Conservation (phyloP, 306 rosid genomes). For the Purshia tridentata region DNA sequence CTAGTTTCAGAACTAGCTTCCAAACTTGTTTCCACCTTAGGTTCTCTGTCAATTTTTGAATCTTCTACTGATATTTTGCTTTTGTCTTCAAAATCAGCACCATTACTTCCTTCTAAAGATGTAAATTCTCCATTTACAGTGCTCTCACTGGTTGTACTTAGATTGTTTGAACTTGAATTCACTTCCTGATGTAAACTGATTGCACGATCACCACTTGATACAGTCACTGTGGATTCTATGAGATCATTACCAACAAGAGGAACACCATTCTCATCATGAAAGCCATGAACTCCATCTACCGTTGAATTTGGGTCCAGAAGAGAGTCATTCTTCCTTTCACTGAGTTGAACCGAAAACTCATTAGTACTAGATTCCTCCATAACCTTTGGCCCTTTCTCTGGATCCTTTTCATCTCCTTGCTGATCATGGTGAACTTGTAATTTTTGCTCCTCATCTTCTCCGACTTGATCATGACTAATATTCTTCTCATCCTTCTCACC, state of each 20-base stretch:
- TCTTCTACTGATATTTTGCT: conserved; percentile 1
- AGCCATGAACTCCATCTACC: conserved; percentile 14
- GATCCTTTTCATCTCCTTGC: neutral
- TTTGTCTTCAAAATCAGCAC: conserved; percentile 12
- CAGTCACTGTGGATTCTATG: conserved; percentile 4
- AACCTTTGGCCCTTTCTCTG: neutral
- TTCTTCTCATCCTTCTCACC: neutral
- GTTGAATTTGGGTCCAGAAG: conserved; percentile 2
- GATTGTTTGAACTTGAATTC: neutral
- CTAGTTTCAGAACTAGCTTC: conserved; percentile 2
- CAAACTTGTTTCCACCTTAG: conserved; percentile 5
- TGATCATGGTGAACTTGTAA: neutral
- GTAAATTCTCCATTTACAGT: neutral
- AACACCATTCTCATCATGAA: conserved; percentile 24
- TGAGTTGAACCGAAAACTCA: neutral
- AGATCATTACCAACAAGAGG: neutral
- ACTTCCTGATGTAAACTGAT: neutral
- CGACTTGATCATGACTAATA: neutral
- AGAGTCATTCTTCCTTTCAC: conserved; percentile 5
- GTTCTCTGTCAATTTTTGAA: neutral
- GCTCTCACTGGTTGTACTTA: neutral
- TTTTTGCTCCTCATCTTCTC: neutral
- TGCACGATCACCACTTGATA: conserved; percentile 1
- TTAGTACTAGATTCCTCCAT: conserved; percentile 1
- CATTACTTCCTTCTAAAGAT: neutral